Evolutionary conservation across 495 filamentous ascomycete genomes (phyloP).

Genomic region (Aspergillus affinis): DNA sequence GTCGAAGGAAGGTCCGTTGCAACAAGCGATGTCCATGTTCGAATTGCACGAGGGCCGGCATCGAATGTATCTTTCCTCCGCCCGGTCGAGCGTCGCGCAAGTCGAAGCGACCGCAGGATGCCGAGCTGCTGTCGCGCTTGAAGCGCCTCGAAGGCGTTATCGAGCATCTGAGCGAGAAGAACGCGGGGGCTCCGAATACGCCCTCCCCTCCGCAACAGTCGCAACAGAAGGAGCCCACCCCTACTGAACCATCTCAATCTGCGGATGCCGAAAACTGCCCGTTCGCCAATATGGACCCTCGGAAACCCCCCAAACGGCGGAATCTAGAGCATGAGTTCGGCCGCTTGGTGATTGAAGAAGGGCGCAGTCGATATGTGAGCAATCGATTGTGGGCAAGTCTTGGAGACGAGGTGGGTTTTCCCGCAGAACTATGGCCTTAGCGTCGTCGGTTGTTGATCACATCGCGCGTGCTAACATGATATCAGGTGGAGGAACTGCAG

Average conservation of each 20-base stretch:
- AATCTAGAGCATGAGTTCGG: constrained; percentile 70
- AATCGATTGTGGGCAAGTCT: constrained; percentile 88
- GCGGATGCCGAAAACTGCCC: constrained; percentile 15
- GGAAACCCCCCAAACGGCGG: constrained; percentile 23
- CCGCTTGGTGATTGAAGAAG: constrained; percentile 78
- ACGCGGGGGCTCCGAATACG: constrained; percentile 6
- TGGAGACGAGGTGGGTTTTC: constrained; percentile 68
- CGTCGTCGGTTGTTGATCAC: not conserved
- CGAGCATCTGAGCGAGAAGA: constrained; percentile 53
- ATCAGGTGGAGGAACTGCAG: constrained; percentile 70
- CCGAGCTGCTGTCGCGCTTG: constrained; percentile 75
- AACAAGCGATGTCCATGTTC: constrained; percentile 82
- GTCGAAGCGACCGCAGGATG: constrained; percentile 64
- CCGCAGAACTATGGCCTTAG: not conserved
- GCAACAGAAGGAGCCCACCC: not conserved
- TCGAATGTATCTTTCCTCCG: constrained; percentile 80
- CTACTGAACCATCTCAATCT: not conserved
- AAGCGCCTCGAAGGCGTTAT: constrained; percentile 81
- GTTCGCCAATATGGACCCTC: constrained; percentile 29
- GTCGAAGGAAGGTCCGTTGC: constrained; percentile 81
- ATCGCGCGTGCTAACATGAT: constrained; percentile 11
- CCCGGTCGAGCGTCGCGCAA: constrained; percentile 77
- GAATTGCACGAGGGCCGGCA: constrained; percentile 76
- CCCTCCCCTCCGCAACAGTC: constrained; percentile 13
- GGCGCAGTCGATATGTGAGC: constrained; percentile 80